Percentiles rank a stretch among this genome's conserved stretches.
Conservation (phyloP, 345 rosid genomes). For the Acer yangbiense region DNA sequence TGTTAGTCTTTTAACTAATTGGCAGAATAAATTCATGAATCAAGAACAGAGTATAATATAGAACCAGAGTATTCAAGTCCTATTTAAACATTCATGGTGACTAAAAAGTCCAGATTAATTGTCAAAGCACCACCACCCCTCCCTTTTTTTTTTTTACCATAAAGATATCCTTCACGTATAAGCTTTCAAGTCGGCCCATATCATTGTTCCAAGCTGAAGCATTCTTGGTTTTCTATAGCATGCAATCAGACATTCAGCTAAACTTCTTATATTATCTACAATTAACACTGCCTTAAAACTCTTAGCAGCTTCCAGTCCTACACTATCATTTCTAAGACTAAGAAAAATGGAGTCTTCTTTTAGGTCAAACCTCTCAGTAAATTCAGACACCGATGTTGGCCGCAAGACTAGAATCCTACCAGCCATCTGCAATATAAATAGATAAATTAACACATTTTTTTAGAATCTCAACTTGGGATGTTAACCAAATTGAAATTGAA, state of each 20-base stretch:
- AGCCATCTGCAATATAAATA: conserved; percentile 62
- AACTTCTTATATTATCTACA: neutral
- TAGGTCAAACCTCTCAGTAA: conserved; percentile 64
- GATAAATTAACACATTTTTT: neutral
- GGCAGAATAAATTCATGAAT: neutral
- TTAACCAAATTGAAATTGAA: conserved; percentile 6
- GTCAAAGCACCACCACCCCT: neutral
- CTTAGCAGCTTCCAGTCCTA: conserved; percentile 2
- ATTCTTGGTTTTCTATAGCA: neutral
- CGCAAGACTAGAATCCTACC: conserved; percentile 78
- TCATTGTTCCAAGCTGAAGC: neutral
- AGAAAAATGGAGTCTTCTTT: conserved; percentile 4
- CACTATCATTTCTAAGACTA: neutral
- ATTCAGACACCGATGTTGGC: conserved; percentile 69
- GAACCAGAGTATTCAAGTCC: neutral
- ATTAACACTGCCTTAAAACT: neutral
- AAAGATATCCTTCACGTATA: no score
- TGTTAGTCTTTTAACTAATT: neutral
- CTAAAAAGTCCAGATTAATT: neutral
- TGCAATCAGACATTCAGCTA: neutral
- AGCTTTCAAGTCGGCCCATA: neutral
- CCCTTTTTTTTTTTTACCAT: no score
- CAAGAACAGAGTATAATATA: neutral
- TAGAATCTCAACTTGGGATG: conserved; percentile 1
- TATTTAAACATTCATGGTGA: neutral